A percentile compares a stretch with the other conserved stretches of the same genome.
phyloP scores from a whole-genome alignment of 2,329 filamentous ascomycete species.

The Phyllosticta citriasiana region DNA sequence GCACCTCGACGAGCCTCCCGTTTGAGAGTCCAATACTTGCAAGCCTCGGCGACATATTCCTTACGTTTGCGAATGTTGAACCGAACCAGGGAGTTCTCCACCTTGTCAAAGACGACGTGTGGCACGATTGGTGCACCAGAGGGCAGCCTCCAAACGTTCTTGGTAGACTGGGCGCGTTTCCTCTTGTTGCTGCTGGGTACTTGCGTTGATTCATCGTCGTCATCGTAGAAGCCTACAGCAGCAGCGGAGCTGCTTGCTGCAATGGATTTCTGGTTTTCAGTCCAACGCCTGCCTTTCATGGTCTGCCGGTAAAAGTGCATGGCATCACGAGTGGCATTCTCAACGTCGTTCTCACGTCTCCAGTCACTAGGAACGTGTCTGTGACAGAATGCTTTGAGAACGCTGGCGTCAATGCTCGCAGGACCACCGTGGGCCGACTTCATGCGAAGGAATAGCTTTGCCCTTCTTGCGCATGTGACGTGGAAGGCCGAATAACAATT shows the following conservation, averaged over 20 bases:
- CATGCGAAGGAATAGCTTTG: constrained; percentile 88
- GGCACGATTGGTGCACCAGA: constrained; percentile 94
- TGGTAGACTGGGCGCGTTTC: constrained; percentile 44
- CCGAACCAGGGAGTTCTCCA: constrained; percentile 71
- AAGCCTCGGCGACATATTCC: constrained; percentile 85
- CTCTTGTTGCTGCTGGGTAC: constrained; percentile 44
- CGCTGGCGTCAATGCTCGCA: constrained; percentile 67
- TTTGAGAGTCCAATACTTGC: constrained; percentile 97
- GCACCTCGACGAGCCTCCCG: constrained; percentile 85
- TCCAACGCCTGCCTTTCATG: constrained; percentile 86
- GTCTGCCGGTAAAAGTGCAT: constrained; percentile 82
- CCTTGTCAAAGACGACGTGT: constrained; percentile 73
- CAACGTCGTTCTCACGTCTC: constrained; percentile 73
- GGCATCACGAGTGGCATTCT: constrained; percentile 68
- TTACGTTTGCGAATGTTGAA: constrained; percentile 82
- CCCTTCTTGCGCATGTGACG: constrained; percentile 85
- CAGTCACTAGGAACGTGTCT: constrained; percentile 89
- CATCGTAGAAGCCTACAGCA: constrained; percentile 37
- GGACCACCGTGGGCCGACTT: constrained; percentile 77
- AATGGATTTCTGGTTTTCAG: constrained; percentile 76
- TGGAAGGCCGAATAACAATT: constrained; percentile 96
- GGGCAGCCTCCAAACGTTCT: constrained; percentile 79
- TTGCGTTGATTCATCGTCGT: constrained; percentile 39
- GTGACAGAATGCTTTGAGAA: constrained; percentile 91
- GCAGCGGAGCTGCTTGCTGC: background rate